phyloP scores from a whole-genome alignment of 2,329 filamentous ascomycete species.

The Penicillium crustosum region DNA sequence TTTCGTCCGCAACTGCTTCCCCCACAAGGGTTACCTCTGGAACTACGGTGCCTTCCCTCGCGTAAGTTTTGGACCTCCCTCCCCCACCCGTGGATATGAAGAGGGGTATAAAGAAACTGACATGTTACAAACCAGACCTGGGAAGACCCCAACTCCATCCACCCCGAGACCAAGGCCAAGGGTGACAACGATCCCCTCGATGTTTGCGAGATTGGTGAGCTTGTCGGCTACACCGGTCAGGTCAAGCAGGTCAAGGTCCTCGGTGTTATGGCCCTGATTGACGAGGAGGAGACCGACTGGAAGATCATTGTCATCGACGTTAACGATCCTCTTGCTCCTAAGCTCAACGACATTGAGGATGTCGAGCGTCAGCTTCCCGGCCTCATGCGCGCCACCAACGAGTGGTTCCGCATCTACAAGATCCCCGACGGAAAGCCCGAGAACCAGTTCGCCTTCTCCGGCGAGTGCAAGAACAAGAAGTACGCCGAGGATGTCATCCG shows the following conservation, averaged over 20 bases:
- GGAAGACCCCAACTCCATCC: slow-evolving; percentile 94
- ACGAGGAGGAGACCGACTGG: slow-evolving; percentile 99
- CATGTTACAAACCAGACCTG: slow-evolving; percentile 66
- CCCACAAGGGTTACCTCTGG: slow-evolving; percentile 99
- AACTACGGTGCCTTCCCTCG: slow-evolving; percentile 99
- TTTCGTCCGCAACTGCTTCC: slow-evolving; percentile 99
- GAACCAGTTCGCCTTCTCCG: slow-evolving; percentile 99
- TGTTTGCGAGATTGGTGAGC: slow-evolving; percentile 98
- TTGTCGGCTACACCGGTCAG: slow-evolving; percentile 92
- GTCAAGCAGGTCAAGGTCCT: slow-evolving; percentile 99
- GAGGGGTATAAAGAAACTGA: slow-evolving; percentile 12
- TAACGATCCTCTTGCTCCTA: slow-evolving; percentile 92
- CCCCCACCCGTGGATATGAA: neutral
- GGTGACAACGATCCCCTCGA: slow-evolving; percentile 99
- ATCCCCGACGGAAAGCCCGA: slow-evolving; percentile 99
- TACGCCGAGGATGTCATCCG: slow-evolving; percentile 94
- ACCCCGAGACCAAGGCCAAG: slow-evolving; percentile 99
- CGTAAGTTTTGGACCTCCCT: slow-evolving; percentile 53
- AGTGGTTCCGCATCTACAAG: slow-evolving; percentile 99
- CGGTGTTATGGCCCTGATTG: slow-evolving; percentile 97
- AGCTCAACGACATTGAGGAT: slow-evolving; percentile 98
- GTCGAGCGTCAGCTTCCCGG: slow-evolving; percentile 97
- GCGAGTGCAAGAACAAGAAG: slow-evolving; percentile 99
- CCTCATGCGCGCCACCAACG: slow-evolving; percentile 94
- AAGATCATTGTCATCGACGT: slow-evolving; percentile 99